phyloP scores from a whole-genome alignment of 1,284 basidiomycete species.

The Grifola frondosa region DNA sequence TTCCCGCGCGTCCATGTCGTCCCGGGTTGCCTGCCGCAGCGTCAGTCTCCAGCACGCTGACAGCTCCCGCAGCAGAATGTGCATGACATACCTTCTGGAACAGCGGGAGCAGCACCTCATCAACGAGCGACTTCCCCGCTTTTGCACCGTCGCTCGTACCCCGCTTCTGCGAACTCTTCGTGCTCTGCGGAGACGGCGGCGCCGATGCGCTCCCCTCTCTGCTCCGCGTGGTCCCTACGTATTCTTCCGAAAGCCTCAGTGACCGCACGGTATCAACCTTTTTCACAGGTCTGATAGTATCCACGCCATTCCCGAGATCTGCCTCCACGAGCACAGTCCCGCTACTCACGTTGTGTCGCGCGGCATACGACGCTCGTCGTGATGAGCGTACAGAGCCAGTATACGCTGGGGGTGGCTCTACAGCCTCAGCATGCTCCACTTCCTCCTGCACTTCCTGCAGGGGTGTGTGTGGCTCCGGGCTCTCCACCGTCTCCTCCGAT shows the following conservation, averaged over 20 bases:
- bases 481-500: conserved; percentile 37
- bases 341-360: conserved; percentile 60
- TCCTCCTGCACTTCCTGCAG: conserved; percentile 23
- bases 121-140: conserved; percentile 72
- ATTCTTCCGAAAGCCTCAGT: conserved; percentile 77
- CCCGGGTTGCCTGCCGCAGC: conserved; percentile 60
- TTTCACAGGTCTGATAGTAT: conserved; percentile 91
- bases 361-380: conserved; percentile 68
- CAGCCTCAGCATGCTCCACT: conserved; percentile 24
- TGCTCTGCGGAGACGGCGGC: conserved; percentile 36
- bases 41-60: conserved; percentile 14
- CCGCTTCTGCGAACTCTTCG: conserved; percentile 43
- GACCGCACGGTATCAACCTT: conserved; percentile 82
- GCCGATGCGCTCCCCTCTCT: conserved; percentile 50
- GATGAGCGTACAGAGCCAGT: conserved; percentile 42
- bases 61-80: conserved; percentile 1
- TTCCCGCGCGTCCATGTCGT: conserved; percentile 85
- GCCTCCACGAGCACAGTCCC: conserved; percentile 80
- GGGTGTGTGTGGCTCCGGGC: conserved; percentile 31
- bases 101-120: conserved; percentile 79
- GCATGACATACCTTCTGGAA: conserved; percentile 67
- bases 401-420: conserved; percentile 38
- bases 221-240: conserved; percentile 66
- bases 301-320: conserved; percentile 81
- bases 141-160: conserved; percentile 55